phyloP scores from a whole-genome alignment of 306 rosid genomes.

The Cucumis hystrix region DNA sequence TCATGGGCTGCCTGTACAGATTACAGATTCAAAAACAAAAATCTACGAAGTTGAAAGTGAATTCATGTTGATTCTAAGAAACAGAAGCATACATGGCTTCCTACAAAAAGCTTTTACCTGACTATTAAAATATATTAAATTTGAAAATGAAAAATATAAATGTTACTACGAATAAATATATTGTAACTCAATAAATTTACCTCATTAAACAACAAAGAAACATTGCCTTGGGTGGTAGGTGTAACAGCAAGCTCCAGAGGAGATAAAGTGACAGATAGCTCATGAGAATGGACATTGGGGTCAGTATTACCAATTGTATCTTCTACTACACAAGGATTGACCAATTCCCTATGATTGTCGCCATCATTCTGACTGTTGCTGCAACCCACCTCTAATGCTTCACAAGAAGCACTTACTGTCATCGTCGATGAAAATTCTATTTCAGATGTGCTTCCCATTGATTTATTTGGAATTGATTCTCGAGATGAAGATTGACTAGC shows the following conservation, averaged over 20 bases:
- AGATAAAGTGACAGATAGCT: constrained; percentile 14
- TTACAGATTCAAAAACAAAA: neutral
- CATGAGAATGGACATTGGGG: constrained; percentile 17
- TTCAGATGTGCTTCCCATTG: neutral
- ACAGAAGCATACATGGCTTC: neutral
- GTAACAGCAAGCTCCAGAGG: constrained; percentile 14
- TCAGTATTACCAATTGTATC: constrained; percentile 18
- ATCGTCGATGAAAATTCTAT: neutral
- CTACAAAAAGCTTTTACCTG: neutral
- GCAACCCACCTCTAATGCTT: constrained; percentile 18
- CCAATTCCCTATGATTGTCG: constrained; percentile 7
- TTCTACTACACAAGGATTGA: constrained; percentile 14
- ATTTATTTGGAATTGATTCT: constrained; percentile 12
- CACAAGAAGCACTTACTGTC: constrained; percentile 9
- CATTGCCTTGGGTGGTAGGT: constrained; percentile 1
- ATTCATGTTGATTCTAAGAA: neutral
- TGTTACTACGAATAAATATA: neutral
- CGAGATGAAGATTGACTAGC: constrained; percentile 14
- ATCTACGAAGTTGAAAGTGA: neutral
- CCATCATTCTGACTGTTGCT: constrained; percentile 11
- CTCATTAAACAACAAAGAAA: constrained; percentile 16
- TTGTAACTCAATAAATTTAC: neutral
- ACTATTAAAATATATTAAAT: neutral
- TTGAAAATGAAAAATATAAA: neutral
- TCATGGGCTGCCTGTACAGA: constrained; percentile 17